phyloP scores from a whole-genome alignment of 495 filamentous ascomycete genomes.

The Neurospora cerealis region DNA sequence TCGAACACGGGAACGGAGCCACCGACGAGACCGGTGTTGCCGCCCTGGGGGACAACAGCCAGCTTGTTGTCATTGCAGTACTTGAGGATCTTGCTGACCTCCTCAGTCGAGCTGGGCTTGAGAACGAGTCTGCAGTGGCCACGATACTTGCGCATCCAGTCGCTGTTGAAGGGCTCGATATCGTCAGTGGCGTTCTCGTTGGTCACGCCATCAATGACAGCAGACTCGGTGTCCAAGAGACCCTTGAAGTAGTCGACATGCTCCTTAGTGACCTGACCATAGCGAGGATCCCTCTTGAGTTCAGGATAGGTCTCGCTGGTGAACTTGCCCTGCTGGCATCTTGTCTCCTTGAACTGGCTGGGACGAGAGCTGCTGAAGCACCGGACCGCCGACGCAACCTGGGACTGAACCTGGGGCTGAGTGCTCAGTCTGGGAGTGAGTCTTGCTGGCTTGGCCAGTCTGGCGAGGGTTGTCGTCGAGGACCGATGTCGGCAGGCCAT shows the following conservation, averaged over 20 bases:
- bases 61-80: constrained; percentile 89
- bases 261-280: constrained; percentile 56
- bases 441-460: constrained; percentile 6
- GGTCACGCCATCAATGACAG: constrained; percentile 76
- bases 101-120: constrained; percentile 69
- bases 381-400: constrained; percentile 8
- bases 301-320: constrained; percentile 81
- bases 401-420: constrained; percentile 8
- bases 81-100: constrained; percentile 78
- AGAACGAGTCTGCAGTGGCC: constrained; percentile 81
- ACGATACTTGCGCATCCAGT: constrained; percentile 99
- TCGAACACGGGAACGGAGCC: constrained; percentile 94
- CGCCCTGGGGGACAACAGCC: constrained; percentile 95
- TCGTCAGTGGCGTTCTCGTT: constrained; percentile 58
- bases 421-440: background rate
- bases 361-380: constrained; percentile 26
- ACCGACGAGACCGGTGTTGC: constrained; percentile 91
- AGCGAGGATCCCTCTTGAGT: constrained; percentile 66
- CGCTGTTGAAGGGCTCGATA: constrained; percentile 84
- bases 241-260: constrained; percentile 74
- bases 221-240: constrained; percentile 63
- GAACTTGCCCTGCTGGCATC: constrained; percentile 45
- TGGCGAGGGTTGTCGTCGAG: constrained; percentile 4
- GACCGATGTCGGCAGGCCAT: constrained; percentile 18
- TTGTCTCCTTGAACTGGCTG: constrained; percentile 11